Base-by-base conservation (phyloP, 352 stramenopile species). In the Phytophthora sp. region DNA sequence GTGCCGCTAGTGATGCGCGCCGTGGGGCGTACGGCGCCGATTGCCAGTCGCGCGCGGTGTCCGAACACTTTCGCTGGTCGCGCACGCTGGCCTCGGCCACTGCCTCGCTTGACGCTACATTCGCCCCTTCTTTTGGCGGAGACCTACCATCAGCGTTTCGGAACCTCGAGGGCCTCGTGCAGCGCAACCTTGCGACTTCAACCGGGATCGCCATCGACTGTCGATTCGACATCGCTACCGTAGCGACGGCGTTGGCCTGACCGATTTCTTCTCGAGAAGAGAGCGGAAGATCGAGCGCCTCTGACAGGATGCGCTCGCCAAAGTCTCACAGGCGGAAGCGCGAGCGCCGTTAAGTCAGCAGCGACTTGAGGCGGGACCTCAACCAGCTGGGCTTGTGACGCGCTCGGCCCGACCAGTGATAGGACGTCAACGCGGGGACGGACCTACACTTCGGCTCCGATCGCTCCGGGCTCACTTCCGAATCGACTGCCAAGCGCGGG, bases 301-400 rank as follows among this genome's bases (percentile, higher is more conserved):
- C n/a, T n/a, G n/a, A n/a, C n/a, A n/a, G n/a, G n/a, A n/a, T n/a
- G n/a, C n/a, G n/a, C n/a, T n/a, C n/a, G n/a, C 3, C 13, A 9
- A 12, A 23, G 26, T 52, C 28, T 31, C 32, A 43, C 15, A 24
- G 38, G 13, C 44, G 42, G 37, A 45, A 24, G 44, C 2, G 4
- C 21, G 37, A 43, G 17, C 28, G 2, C 13, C 15, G 54, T 55
- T 31, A 55, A 62, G 49, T n/a, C 27, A 27, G n/a, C 20, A 27
- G n/a, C 20, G 35, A 48, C 37, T 59, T 59, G 38, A 62, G 53
- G 53, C 21, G 53, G 53, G 54, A 37, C 42, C 4, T 53, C 42
- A 31, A 27, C 60, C 60, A 69, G 52, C 54, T 69, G 60, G 24
- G 20, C 21, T n/a, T n/a, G 48, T 70, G 62, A 70, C 62, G 62